Conservation (phyloP, 2,329 filamentous ascomycete species). For the Penicillium italicum region DNA sequence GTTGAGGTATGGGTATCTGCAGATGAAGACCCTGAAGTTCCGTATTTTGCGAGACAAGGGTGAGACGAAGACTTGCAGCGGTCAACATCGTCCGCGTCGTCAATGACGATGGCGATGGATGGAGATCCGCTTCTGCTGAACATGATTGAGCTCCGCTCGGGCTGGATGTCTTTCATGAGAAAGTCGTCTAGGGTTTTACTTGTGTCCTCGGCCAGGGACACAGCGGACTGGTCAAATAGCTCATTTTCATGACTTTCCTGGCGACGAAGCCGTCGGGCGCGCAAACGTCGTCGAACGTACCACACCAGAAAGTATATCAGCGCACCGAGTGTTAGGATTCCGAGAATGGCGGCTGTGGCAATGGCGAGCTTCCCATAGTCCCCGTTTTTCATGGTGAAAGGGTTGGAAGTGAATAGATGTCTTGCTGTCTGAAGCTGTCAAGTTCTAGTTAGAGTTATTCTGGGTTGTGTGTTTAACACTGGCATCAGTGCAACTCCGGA, state of each 20-base stretch:
- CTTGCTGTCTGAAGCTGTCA: not conserved
- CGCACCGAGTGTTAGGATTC: conserved; percentile 16
- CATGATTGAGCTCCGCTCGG: conserved; percentile 29
- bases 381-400: conserved; percentile 11
- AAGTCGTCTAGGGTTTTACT: conserved; percentile 16
- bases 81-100: conserved; percentile 6
- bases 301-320: conserved; percentile 23
- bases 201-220: conserved; percentile 21
- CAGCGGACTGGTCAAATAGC: conserved; percentile 17
- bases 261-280: conserved; percentile 16
- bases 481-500: not conserved
- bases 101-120: conserved; percentile 20
- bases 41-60: conserved; percentile 4
- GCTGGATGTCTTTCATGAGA: conserved; percentile 17
- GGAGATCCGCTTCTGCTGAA: conserved; percentile 28
- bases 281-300: conserved; percentile 19
- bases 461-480: not conserved
- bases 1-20: conserved; percentile 1
- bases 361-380: conserved; percentile 25
- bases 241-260: conserved; percentile 10
- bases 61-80: not conserved
- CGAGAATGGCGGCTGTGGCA: conserved; percentile 27
- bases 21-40: not conserved
- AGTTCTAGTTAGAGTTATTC: not conserved
- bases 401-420: not conserved